Evolutionary conservation across 2,329 filamentous ascomycete species (phyloP).

Genomic region (Aspergillus ochraceoroseus): DNA sequence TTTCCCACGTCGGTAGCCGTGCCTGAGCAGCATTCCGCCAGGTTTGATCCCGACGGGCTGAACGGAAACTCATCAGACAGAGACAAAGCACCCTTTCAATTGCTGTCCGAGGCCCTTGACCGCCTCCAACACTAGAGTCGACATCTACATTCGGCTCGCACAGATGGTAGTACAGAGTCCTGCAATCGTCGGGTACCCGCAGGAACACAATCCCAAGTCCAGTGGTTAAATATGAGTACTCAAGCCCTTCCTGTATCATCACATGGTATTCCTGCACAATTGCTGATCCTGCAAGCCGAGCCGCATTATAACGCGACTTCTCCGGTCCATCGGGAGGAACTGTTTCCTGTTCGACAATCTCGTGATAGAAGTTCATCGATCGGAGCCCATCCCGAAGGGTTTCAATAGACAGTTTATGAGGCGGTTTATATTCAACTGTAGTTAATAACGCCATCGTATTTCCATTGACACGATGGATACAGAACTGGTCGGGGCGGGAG

Average conservation of each 20-base stretch:
- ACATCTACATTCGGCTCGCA: too few species aligned
- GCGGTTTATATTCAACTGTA: conserved; percentile 17
- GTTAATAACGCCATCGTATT: conserved; percentile 1
- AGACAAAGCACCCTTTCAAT: too few species aligned
- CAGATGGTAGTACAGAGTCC: too few species aligned
- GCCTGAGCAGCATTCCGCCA: too few species aligned
- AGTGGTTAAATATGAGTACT: not conserved
- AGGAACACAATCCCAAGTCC: too few species aligned
- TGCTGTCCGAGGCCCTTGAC: too few species aligned
- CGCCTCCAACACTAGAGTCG: too few species aligned
- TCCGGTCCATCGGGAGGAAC: conserved; percentile 10
- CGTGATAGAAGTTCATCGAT: conserved; percentile 19
- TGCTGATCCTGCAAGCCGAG: conserved; percentile 17
- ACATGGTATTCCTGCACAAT: conserved; percentile 26
- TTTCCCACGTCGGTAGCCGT: too few species aligned
- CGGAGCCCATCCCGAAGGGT: conserved; percentile 14
- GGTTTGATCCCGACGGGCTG: too few species aligned
- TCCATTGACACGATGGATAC: not conserved
- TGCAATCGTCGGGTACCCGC: too few species aligned
- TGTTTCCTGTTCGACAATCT: conserved; percentile 12
- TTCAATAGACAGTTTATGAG: conserved; percentile 16
- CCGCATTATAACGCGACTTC: conserved; percentile 22
- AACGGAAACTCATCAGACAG: too few species aligned
- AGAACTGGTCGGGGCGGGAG: conserved; percentile 8
- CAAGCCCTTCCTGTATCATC: conserved; percentile 28